phyloP scores from a whole-genome alignment of 805 yeast genomes.

The Cyberlindnera maclurae region DNA sequence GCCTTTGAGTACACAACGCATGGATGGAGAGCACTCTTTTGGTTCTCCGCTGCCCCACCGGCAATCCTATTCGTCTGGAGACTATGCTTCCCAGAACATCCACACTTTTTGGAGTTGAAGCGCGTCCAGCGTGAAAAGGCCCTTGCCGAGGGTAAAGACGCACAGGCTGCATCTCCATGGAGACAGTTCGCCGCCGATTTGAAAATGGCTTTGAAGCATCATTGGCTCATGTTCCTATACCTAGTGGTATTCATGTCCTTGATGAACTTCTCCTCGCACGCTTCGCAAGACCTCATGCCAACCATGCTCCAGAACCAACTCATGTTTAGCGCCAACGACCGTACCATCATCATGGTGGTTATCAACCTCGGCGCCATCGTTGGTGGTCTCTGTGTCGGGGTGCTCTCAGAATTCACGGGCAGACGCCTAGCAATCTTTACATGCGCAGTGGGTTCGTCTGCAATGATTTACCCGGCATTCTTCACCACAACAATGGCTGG shows the following conservation, averaged over 20 bases:
- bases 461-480: conserved; percentile 56
- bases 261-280: conserved; percentile 67
- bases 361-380: conserved; percentile 61
- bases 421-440: conserved; percentile 49
- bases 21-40: conserved; percentile 65
- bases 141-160: conserved; percentile 21
- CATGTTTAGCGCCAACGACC: conserved; percentile 34
- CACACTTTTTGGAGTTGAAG: conserved; percentile 35
- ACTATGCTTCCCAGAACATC: conserved; percentile 52
- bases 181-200: conserved; percentile 24
- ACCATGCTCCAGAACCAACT: conserved; percentile 52
- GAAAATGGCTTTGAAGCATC: conserved; percentile 32
- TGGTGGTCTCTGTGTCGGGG: conserved; percentile 59
- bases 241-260: conserved; percentile 58
- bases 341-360: conserved; percentile 55
- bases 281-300: conserved; percentile 69
- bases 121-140: conserved; percentile 19
- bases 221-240: conserved; percentile 58
- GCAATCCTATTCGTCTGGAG: conserved; percentile 54
- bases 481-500: conserved; percentile 27
- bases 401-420: conserved; percentile 49
- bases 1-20: conserved; percentile 47
- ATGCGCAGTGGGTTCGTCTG: conserved; percentile 49
- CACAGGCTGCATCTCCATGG: conserved; percentile 15
- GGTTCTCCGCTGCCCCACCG: conserved; percentile 70